A percentile compares a stretch with the other conserved stretches of the same genome.
These are phyloP conservation scores for Solanum boliviense DNA, from an alignment of 257 asterid genomes.

Conservation along the genomic window DNA sequence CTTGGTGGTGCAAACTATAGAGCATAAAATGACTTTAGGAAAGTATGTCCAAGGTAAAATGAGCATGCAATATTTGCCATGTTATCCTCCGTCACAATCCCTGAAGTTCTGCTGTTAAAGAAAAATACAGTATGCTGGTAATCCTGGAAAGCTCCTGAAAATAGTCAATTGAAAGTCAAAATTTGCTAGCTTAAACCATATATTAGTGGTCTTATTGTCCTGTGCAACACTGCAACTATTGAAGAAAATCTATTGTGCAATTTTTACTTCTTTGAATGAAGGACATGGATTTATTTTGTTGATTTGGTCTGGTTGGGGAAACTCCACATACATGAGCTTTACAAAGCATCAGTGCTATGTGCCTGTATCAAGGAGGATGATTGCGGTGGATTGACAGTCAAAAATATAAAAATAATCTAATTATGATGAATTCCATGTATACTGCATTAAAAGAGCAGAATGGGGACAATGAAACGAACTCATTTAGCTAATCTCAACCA, in stretches of 20 bases:
- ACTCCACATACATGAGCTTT: not conserved
- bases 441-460: not conserved
- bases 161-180: not conserved
- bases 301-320: not conserved
- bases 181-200: not conserved
- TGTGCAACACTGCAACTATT: not conserved
- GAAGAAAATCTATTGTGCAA: not conserved
- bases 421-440: not conserved
- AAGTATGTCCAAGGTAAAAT: not conserved
- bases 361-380: not conserved
- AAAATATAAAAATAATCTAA: not conserved
- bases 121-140: not conserved
- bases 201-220: not conserved
- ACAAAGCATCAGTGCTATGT: not conserved
- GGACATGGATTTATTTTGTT: not conserved
- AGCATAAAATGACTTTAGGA: not conserved
- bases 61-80: not conserved
- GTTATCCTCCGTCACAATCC: not conserved
- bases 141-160: not conserved
- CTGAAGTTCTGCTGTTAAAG: not conserved
- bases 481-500: not conserved
- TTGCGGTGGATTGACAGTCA: not conserved
- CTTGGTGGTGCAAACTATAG: not conserved
- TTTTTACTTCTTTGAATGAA: not conserved
- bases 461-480: not conserved